Percentiles rank a stretch among this genome's conserved stretches.
These are phyloP conservation scores for Gossypium anomalum DNA, from an alignment of 345 rosid species.

Conservation along the genomic window DNA sequence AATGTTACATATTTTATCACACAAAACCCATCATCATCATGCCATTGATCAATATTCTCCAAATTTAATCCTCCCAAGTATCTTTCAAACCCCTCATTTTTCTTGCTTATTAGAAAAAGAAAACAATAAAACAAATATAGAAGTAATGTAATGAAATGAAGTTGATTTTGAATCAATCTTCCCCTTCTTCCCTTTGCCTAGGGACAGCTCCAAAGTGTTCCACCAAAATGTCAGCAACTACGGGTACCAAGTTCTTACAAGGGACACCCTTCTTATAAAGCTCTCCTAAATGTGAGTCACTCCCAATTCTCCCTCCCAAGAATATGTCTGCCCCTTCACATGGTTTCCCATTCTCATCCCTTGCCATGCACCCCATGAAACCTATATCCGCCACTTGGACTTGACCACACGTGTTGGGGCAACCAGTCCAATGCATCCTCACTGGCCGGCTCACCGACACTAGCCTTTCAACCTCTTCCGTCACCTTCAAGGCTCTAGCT, in stretches of 20 bases:
- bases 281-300: constrained; percentile 77
- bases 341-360: constrained; percentile 69
- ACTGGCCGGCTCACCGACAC: constrained; percentile 56
- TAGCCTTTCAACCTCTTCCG: constrained; percentile 74
- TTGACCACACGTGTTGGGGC: constrained; percentile 88
- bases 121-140: background rate
- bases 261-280: constrained; percentile 77
- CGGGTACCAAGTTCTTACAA: constrained; percentile 75
- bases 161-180: constrained; percentile 11
- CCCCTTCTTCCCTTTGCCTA: constrained; percentile 71
- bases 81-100: background rate
- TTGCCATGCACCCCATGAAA: constrained; percentile 89
- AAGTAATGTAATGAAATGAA: background rate
- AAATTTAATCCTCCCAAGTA: background rate
- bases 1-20: background rate
- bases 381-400: constrained; percentile 96
- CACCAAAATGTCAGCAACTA: constrained; percentile 72
- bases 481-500: constrained; percentile 77
- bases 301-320: constrained; percentile 83
- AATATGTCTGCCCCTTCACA: constrained; percentile 82
- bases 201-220: constrained; percentile 78
- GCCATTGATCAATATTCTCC: background rate
- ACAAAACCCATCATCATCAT: background rate
- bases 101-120: background rate
- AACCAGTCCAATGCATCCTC: constrained; percentile 99